Base-by-base conservation (phyloP, 352 stramenopile species). In the Globisporangium spinosum region DNA sequence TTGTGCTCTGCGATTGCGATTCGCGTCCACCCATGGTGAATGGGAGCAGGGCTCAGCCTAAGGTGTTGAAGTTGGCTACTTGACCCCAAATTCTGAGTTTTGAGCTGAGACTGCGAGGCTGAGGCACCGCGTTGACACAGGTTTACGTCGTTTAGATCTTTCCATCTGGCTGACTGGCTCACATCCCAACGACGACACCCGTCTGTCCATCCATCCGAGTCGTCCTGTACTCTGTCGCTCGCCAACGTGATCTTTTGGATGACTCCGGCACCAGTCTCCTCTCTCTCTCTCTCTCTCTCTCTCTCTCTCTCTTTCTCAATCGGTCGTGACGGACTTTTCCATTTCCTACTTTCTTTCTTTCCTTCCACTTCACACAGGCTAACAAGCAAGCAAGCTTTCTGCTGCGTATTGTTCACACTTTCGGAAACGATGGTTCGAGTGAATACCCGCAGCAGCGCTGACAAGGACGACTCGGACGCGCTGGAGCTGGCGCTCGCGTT, bases 401-500 rank as follows among this genome's bases (percentile, higher is more conserved):
- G 10, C 20, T 15, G 10, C 9, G 9, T 43, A 17, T 43, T 43
- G 35, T 34, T 57, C 51, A 32, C 17, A 40, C 54, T 43, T 25
- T 43, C 27, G 13, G 3, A 32, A 43, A 59, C 15, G 15, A 59
- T 59, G 54, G 35, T 15, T 17, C 54, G 54, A 13, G 25, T 38
- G 35, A 40, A 40, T 9, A 40, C 23, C 54, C n/a, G 1, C 54
- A 25, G 27, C 54, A 43, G n/a, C 34, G 35, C 2, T 5, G 23
- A 64, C n/a, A 64, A 15, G 12, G 58, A 51, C 6, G 34, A 64
- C 58, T 35, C 58, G 20, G 40, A 59, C 27, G 54, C 58, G n/a
- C 40, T 64, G 34, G 58, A 64, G 34, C 35, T 64, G n/a, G 58
- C 58, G 34, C 58, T 64, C 34, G 58, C 58, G 40, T 64, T 64